Evolutionary conservation across 2,329 filamentous ascomycete species (phyloP), one percentile per base, ranked within the genome.

Genomic region (Aspergillus aculeatus): DNA sequence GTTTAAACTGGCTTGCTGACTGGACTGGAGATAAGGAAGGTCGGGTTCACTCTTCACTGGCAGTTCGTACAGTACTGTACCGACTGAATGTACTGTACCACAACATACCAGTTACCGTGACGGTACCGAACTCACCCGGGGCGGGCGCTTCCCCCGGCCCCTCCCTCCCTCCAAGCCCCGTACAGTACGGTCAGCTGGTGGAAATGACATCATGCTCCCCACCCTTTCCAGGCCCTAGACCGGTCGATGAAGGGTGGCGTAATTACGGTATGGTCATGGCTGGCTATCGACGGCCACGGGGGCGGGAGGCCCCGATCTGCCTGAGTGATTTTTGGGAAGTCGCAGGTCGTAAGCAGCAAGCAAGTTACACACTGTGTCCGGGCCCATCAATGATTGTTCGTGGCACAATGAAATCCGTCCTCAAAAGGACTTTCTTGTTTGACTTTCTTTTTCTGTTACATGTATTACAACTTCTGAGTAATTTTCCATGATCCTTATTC

Each of bases 171-270:
- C 50, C 47, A 50, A 41, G 41, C 47, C 16, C 50, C 56, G 54
- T 62, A 60, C 29, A 55, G 49, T 58, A 58, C 59, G 35, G 61
- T 62, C 58, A 58, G 49, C 35, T 32, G 16, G 5, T 5, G 14
- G 32, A 35, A 16, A 62, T 72, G 69, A 72, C 66, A 67, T 72
- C 69, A 71, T 63, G 23, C 16, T 59, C 48, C 26, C 47, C 68
- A 66, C 26, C 19, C 16, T 19, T 19, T n/a, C 54, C 38, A 64
- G 57, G 66, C 62, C 63, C 67, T 69, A 72, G 70, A 72, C 69
- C 70, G 69, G 69, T 71, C 70, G 57, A 71, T 69, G 56, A 19
- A 24, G 47, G 47, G 49, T 54, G 58, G 44, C 51, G 61, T 51
- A 59, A 56, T 44, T 62, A 62, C 62, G 29, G 59, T 64, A 62